Percentiles rank a stretch among this genome's conserved stretches.
phyloP scores from a whole-genome alignment of 495 filamentous ascomycete genomes.

The Annulohypoxylon nitens region DNA sequence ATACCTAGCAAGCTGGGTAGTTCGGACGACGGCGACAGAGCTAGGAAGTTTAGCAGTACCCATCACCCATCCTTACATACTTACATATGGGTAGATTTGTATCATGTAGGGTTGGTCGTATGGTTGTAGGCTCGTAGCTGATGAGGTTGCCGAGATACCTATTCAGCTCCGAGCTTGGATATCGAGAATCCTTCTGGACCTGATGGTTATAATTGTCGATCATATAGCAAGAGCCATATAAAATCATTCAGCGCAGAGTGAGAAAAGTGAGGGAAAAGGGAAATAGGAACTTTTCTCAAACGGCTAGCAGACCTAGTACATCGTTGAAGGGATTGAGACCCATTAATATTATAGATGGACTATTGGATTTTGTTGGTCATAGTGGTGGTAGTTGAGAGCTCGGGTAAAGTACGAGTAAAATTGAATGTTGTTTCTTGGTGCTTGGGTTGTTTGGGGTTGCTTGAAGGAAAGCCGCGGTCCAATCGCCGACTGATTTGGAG shows the following conservation, averaged over 20 bases:
- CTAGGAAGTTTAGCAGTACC: not conserved
- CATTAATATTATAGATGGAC: constrained; percentile 37
- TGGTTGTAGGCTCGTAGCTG: not conserved
- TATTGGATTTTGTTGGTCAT: constrained; percentile 37
- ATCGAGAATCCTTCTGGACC: constrained; percentile 27
- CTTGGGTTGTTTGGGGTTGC: too few species aligned
- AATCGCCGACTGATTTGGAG: constrained; percentile 30
- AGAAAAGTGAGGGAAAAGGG: constrained; percentile 10
- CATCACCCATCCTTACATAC: too few species aligned
- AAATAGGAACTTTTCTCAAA: constrained; percentile 9
- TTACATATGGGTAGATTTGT: not conserved
- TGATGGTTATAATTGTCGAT: constrained; percentile 46
- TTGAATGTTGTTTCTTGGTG: constrained; percentile 4
- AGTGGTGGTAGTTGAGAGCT: constrained; percentile 15
- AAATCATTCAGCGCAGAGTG: constrained; percentile 10
- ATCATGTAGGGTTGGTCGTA: not conserved
- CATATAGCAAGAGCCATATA: constrained; percentile 33
- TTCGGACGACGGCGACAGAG: constrained; percentile 27
- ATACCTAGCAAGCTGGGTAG: not conserved
- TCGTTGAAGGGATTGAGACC: constrained; percentile 8
- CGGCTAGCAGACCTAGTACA: not conserved
- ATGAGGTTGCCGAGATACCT: constrained; percentile 4
- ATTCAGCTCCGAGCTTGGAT: constrained; percentile 41
- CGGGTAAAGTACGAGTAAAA: not conserved
- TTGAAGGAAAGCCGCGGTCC: constrained; percentile 23